Conservation (phyloP, 2,329 filamentous ascomycete species). For the Dothideomycetes sp. region DNA sequence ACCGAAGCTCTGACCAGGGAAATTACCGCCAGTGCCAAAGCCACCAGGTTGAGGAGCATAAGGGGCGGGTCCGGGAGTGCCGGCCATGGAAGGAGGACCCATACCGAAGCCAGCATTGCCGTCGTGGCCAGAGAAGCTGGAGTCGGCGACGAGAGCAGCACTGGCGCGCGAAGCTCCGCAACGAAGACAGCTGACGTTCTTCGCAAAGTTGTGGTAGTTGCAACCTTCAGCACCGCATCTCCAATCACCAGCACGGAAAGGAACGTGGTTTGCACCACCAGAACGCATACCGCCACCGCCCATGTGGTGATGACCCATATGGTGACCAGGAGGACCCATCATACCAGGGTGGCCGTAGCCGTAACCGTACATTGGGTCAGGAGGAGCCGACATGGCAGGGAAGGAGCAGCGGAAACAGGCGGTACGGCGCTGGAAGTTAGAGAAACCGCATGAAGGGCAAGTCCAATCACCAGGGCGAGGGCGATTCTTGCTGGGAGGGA, state of each 20-base stretch:
- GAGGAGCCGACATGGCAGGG: constrained; percentile 78
- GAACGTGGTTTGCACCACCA: constrained; percentile 67
- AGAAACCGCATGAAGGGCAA: constrained; percentile 96
- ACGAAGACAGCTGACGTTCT: constrained; percentile 95
- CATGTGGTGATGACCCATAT: constrained; percentile 22
- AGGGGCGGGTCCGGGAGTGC: constrained; percentile 60
- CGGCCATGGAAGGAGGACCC: constrained; percentile 79
- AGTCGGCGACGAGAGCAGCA: constrained; percentile 73
- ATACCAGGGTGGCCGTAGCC: constrained; percentile 59
- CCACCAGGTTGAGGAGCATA: constrained; percentile 57
- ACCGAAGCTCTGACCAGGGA: constrained; percentile 69
- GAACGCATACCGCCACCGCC: constrained; percentile 43
- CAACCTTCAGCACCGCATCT: constrained; percentile 97
- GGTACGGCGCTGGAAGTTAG: constrained; percentile 96
- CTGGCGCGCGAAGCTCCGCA: constrained; percentile 92
- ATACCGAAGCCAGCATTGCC: constrained; percentile 73
- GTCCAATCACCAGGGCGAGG: constrained; percentile 98
- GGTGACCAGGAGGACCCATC: constrained; percentile 51
- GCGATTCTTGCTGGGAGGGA: constrained; percentile 97
- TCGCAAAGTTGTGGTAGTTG: constrained; percentile 98
- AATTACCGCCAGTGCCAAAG: constrained; percentile 45
- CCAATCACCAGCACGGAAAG: constrained; percentile 98
- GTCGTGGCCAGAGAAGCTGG: constrained; percentile 81
- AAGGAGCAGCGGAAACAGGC: constrained; percentile 99
- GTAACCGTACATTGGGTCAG: constrained; percentile 57